Evolutionary conservation across 2,329 filamentous ascomycete species (phyloP).

Genomic region (Pseudogymnoascus verrucosus): DNA sequence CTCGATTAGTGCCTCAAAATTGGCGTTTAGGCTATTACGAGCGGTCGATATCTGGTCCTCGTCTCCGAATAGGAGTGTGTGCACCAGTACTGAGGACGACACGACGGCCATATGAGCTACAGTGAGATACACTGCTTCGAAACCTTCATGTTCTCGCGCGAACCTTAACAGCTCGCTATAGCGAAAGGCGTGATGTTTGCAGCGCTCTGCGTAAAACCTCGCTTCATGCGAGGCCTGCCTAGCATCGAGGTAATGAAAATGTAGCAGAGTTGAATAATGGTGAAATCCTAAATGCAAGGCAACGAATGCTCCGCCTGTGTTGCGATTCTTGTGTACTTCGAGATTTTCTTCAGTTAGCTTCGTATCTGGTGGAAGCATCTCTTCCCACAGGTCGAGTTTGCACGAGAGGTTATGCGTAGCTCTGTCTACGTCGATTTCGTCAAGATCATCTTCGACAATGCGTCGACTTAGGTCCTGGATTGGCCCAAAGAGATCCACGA

Average conservation of each 20-base stretch:
- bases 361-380: constrained; percentile 9
- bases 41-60: constrained; percentile 10
- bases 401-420: constrained; percentile 14
- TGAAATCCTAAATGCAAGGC: constrained; percentile 31
- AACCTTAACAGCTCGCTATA: constrained; percentile 24
- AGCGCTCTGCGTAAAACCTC: constrained; percentile 14
- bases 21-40: constrained; percentile 11
- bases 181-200: constrained; percentile 25
- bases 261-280: constrained; percentile 32
- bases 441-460: constrained; percentile 16
- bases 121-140: constrained; percentile 27
- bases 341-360: constrained; percentile 18
- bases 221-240: background rate
- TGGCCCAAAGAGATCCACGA: constrained; percentile 27
- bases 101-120: constrained; percentile 31
- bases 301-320: constrained; percentile 28
- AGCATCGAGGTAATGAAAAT: constrained; percentile 30
- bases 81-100: constrained; percentile 29
- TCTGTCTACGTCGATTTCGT: constrained; percentile 14
- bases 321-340: constrained; percentile 17
- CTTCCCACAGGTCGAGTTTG: constrained; percentile 13
- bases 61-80: constrained; percentile 28
- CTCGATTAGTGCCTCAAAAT: constrained; percentile 15
- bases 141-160: constrained; percentile 19
- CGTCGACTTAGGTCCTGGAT: constrained; percentile 29